Evolutionary conservation across 768 basidiomycete genomes (phyloP), one percentile per base, ranked within the genome.

Genomic region (Leccinum barrowsii): DNA sequence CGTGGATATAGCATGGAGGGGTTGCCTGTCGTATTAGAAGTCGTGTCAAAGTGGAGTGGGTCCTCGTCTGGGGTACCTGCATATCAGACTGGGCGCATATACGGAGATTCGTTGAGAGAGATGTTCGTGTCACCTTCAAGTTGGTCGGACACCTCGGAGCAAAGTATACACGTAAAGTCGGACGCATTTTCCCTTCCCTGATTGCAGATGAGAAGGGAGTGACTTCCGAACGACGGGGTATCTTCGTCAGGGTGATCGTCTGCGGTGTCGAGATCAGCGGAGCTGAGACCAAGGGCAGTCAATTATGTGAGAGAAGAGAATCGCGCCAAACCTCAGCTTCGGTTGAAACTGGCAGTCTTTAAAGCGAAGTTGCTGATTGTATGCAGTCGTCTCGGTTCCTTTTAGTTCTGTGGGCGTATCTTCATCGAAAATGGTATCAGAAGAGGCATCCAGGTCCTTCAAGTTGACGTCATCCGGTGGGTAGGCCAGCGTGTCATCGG

Each of bases 401-500:
- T 61, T 60, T 3, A 7, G 10, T 4, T 44, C 57, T 1, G 34
- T 6, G 19, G 2, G 5, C 12, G 15, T 15, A 7, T 54, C 60
- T 49, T 60, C 63, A 8, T 70, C 61, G 3, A 63, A 63, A 19
- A 44, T 52, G 24, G 65, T 69, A 50, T 70, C 69, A 32, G 69
- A 65, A 52, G 69, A 71, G 15, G 56, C 55, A 40, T 63, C 65
- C 3, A 57, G 1, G 49, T 68, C 24, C 30, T 63, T 48, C 30
- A 50, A 15, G 40, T 58, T 24, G 42, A 57, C 54, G 5, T 8
- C 34, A 12, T 61, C 58, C 5, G 46, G 49, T 32, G 52, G 60
- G 46, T 65, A 59, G 52, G 48, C 55, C 1, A 71, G 50, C 0
- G 68, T 70, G 42, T 67, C 70, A 34, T 71, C 70, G 8, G 70